Percentiles rank a stretch among this genome's conserved stretches.
Conservation (phyloP, 2,329 filamentous ascomycete species). For the Mycocentrospora acerina region DNA sequence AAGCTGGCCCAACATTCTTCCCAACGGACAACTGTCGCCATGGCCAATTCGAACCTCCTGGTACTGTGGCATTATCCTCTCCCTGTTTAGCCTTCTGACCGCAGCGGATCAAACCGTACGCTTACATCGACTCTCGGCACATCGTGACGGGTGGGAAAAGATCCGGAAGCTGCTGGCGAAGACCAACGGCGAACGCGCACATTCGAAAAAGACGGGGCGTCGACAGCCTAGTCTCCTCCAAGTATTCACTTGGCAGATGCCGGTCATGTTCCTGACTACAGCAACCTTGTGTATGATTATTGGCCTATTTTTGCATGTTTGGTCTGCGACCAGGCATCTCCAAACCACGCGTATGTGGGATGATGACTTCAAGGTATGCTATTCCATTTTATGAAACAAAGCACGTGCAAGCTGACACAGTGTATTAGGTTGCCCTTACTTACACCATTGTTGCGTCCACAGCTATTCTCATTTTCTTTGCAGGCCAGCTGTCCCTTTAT, state of each 20-base stretch:
- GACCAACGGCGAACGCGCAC: slow-evolving; percentile 19
- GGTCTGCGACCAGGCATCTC: slow-evolving; percentile 33
- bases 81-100: slow-evolving; percentile 53
- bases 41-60: slow-evolving; percentile 47
- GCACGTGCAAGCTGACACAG: not conserved
- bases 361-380: slow-evolving; percentile 30
- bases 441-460: slow-evolving; percentile 19
- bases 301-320: slow-evolving; percentile 44
- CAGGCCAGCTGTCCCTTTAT: slow-evolving; percentile 24
- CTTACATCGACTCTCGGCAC: slow-evolving; percentile 46
- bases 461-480: slow-evolving; percentile 20
- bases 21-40: slow-evolving; percentile 39
- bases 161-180: slow-evolving; percentile 41
- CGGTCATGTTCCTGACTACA: slow-evolving; percentile 39
- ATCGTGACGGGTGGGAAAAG: slow-evolving; percentile 40
- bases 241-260: slow-evolving; percentile 43
- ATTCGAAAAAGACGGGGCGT: slow-evolving; percentile 19
- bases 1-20: slow-evolving; percentile 46
- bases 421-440: slow-evolving; percentile 20
- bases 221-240: slow-evolving; percentile 29
- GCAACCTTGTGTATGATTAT: slow-evolving; percentile 41
- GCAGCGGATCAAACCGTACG: slow-evolving; percentile 48
- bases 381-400: not conserved
- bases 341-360: slow-evolving; percentile 32
- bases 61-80: slow-evolving; percentile 51